Conservation (phyloP, 768 basidiomycete species). For the Tylopilus felleus region DNA sequence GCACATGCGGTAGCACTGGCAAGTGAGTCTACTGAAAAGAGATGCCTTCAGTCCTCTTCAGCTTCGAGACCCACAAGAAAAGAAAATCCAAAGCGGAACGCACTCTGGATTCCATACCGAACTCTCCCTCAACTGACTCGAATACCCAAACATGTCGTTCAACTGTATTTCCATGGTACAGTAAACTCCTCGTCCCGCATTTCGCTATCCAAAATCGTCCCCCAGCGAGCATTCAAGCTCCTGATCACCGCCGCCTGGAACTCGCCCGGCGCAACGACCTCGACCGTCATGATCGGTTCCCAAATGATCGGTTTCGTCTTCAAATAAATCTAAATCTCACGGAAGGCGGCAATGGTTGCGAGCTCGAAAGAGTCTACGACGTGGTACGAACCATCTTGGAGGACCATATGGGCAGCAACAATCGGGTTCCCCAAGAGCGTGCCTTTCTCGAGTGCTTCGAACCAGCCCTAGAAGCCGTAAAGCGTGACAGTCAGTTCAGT, state of each 20-base stretch:
- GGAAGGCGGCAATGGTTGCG: conserved; percentile 90
- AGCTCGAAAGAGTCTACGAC: conserved; percentile 95
- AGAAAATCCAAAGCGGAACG: conserved; percentile 17
- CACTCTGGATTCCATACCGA: conserved; percentile 78
- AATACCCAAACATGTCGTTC: conserved; percentile 99
- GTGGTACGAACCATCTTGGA: conserved; percentile 92
- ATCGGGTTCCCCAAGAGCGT: conserved; percentile 84
- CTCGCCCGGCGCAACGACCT: conserved; percentile 92
- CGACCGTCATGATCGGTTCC: conserved; percentile 99
- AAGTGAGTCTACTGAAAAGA: conserved; percentile 53
- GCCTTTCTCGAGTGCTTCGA: conserved; percentile 90
- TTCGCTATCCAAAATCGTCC: conserved; percentile 94
- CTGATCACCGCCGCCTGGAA: conserved; percentile 97
- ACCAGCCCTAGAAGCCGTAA: conserved; percentile 68
- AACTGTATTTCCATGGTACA: conserved; percentile 86
- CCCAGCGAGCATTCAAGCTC: conserved; percentile 86
- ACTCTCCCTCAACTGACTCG: conserved; percentile 85
- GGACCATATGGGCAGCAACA: conserved; percentile 78
- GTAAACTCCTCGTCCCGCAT: conserved; percentile 97
- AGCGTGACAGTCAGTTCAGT: neutral
- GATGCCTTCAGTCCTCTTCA: neutral
- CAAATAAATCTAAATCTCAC: conserved; percentile 83
- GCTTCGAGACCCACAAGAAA: neutral
- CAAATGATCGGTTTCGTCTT: conserved; percentile 77
- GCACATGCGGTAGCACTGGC: conserved; percentile 82